phyloP scores from a whole-genome alignment of 129 eudicot genomes.

The Ambrosia trifida region DNA sequence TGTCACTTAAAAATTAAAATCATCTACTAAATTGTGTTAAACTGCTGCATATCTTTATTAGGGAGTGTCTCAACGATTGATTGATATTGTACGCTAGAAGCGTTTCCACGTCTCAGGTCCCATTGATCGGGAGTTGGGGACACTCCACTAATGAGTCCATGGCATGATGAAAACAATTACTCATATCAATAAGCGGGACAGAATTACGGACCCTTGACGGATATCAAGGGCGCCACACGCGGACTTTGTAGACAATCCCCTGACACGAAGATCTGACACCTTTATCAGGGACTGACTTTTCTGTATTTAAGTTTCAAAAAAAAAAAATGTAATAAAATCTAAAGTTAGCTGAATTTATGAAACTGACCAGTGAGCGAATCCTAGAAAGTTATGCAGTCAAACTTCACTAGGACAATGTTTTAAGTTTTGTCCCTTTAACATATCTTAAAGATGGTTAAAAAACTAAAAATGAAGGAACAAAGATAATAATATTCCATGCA shows the following conservation, averaged over 20 bases:
- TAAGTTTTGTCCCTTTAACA: constrained; percentile 1
- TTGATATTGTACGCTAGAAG: too few species aligned
- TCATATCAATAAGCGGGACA: too few species aligned
- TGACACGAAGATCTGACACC: background rate
- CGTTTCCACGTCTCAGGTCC: too few species aligned
- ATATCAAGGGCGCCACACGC: too few species aligned
- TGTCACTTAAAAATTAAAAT: constrained; percentile 49
- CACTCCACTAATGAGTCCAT: too few species aligned
- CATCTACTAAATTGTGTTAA: constrained; percentile 35
- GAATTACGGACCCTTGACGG: too few species aligned
- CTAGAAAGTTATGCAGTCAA: background rate
- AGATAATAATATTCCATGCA: background rate
- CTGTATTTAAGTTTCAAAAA: constrained; percentile 27
- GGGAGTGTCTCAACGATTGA: too few species aligned
- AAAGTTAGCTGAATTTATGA: constrained; percentile 17
- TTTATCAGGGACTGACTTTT: constrained; percentile 28
- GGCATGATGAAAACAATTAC: too few species aligned
- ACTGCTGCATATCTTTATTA: too few species aligned
- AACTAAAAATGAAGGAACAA: background rate
- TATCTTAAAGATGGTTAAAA: background rate
- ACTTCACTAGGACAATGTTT: background rate
- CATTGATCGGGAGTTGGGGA: too few species aligned
- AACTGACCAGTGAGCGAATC: constrained; percentile 17
- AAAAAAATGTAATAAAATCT: constrained; percentile 12
- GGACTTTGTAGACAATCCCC: too few species aligned